A percentile compares a stretch with the other conserved stretches of the same genome.
Evolutionary conservation across 805 yeast genomes (phyloP).

Genomic region (Hemisphaericaspora nanyangensis): DNA sequence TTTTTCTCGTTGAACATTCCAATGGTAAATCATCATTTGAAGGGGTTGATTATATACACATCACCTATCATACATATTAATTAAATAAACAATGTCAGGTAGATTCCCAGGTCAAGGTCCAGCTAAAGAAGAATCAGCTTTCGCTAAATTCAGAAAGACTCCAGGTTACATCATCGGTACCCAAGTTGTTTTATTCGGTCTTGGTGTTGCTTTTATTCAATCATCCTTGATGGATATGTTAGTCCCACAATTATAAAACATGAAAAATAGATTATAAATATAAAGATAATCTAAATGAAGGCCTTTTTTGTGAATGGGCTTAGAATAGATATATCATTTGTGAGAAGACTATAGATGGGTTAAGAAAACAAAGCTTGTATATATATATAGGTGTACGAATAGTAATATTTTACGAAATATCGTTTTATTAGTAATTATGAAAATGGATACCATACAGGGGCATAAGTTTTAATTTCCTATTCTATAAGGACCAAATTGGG

Average conservation of each 20-base stretch:
- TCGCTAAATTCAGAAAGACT: constrained; percentile 53
- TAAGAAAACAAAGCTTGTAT: constrained; percentile 2
- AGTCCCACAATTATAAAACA: constrained; percentile 67
- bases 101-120: constrained; percentile 17
- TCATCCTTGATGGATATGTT: constrained; percentile 78
- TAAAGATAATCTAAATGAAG: no score
- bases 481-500: no score
- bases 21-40: no score
- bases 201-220: constrained; percentile 74
- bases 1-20: no score
- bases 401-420: not conserved
- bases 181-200: constrained; percentile 59
- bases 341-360: not conserved
- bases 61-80: no score
- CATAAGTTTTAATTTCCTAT: no score
- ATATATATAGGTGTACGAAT: not conserved
- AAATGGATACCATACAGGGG: no score
- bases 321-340: not conserved
- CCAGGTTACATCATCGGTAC: constrained; percentile 65
- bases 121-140: constrained; percentile 25
- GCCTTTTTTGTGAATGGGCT: no score
- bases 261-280: no score
- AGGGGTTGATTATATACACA: no score
- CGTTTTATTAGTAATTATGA: no score
- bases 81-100: constrained; percentile 17